phyloP scores from a whole-genome alignment of 495 filamentous ascomycete genomes.

The Penicillium robsamsonii region DNA sequence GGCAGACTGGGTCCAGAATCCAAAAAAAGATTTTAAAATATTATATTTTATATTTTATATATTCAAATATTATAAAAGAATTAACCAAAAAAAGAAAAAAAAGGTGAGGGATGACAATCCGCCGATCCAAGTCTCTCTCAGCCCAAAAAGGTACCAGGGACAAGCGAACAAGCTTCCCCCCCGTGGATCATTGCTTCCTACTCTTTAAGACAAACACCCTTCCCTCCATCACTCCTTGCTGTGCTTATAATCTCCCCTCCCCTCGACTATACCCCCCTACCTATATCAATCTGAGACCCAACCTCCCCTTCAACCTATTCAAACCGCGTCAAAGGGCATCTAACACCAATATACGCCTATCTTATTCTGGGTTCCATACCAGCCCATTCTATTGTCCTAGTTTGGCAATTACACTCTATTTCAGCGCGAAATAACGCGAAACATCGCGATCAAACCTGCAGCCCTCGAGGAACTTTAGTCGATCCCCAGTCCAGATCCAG shows the following conservation, averaged over 20 bases:
- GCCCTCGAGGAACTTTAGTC: slow-evolving; percentile 4
- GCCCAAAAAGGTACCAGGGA: slow-evolving; percentile 19
- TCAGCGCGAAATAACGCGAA: slow-evolving; percentile 26
- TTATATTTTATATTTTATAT: neutral
- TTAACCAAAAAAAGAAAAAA: slow-evolving; percentile 19
- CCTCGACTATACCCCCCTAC: slow-evolving; percentile 11
- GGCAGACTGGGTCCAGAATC: neutral
- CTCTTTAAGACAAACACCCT: slow-evolving; percentile 25
- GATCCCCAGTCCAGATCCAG: slow-evolving; percentile 24
- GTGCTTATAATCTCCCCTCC: slow-evolving; percentile 28
- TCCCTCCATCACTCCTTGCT: slow-evolving; percentile 19
- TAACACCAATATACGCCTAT: slow-evolving; percentile 9
- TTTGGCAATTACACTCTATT: slow-evolving; percentile 4
- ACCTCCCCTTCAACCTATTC: slow-evolving; percentile 13
- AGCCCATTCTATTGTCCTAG: slow-evolving; percentile 8
- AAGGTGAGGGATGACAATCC: slow-evolving; percentile 34
- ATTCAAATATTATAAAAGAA: slow-evolving; percentile 7
- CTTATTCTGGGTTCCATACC: slow-evolving; percentile 3
- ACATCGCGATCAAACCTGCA: slow-evolving; percentile 15
- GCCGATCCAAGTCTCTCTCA: slow-evolving; percentile 20
- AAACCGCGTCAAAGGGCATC: slow-evolving; percentile 11
- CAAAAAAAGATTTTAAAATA: slow-evolving; percentile 1
- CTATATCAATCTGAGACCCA: slow-evolving; percentile 35
- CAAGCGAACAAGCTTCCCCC: slow-evolving; percentile 31
- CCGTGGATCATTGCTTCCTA: slow-evolving; percentile 8